Base-by-base conservation (phyloP, 495 filamentous ascomycete genomes). In the Neohortaea acidophila region DNA sequence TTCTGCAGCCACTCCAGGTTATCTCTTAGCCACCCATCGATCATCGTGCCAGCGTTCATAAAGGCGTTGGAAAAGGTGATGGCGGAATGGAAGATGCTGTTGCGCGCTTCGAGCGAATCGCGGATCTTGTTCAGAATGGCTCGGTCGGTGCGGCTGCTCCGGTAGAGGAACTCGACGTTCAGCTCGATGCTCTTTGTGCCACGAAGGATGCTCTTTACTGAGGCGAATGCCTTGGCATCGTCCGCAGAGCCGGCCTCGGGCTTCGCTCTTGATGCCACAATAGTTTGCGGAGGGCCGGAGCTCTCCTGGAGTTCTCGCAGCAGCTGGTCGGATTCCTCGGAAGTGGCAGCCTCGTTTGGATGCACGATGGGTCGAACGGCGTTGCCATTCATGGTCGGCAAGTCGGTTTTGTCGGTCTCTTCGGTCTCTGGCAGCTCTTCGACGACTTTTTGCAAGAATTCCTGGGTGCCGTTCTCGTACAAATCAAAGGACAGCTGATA, bases 11-110 rank as follows among this genome's bases (percentile, higher is more conserved):
- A 99, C 35, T 99, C 91, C 20, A 99, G 60, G 44, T 96, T 99
- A 47, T 94, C 85, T 2, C 91, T 70, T 67, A 96, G 94, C 64
- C 96, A 99, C 50, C 80, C 84, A 58, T 96, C 91, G 44, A 87
- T 85, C 0, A 87, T 94, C 6, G 91, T 96, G 23, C 91, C 91
- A n/a, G 91, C 83, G 52, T 99, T 89, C 87, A 96, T 99, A 59
- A 99, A 96, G 10, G 84, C 91, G 55, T 94, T 94, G 44, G 89
- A 87, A 46, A 99, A 84, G 0, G 89, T 96, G 26, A 96, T 84
- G 1, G 85, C 82, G 3, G 81, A 89, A 58, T 99, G 91, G 69
- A 94, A 99, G 39, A 99, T 99, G 18, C 89, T 96, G 58, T 94
- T 94, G 23, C 91, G 70, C 27, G 82, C 82, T 55, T 99, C 91